Evolutionary conservation across 2,329 filamentous ascomycete species (phyloP).

Genomic region (Colletotrichum orbiculare): DNA sequence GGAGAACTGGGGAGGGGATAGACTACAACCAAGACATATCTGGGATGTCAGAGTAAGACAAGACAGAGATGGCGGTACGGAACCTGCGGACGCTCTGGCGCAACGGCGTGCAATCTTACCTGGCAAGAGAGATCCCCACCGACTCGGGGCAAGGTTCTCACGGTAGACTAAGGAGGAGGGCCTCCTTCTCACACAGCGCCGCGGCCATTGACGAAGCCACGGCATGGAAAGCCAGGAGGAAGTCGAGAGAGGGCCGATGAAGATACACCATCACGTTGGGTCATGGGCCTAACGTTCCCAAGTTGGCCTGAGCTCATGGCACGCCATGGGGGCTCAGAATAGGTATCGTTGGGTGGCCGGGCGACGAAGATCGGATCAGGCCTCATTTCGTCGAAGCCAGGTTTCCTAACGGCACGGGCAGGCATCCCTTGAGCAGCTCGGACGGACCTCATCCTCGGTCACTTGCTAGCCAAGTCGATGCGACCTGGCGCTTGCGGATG

Average conservation of each 20-base stretch:
- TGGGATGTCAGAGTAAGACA: constrained; percentile 33
- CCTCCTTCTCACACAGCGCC: constrained; percentile 11
- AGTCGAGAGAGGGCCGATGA: constrained; percentile 1
- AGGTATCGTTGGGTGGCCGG: constrained; percentile 9
- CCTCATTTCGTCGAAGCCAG: constrained; percentile 7
- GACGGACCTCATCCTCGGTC: constrained; percentile 20
- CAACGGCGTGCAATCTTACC: constrained; percentile 12
- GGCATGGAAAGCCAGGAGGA: constrained; percentile 8
- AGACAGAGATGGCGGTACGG: constrained; percentile 31
- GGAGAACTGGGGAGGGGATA: constrained; percentile 2
- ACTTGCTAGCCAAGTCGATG: background rate
- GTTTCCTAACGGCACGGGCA: background rate
- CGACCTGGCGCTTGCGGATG: constrained; percentile 8
- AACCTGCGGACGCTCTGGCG: constrained; percentile 25
- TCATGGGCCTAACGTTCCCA: constrained; percentile 25
- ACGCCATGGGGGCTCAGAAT: background rate
- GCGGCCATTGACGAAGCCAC: constrained; percentile 15
- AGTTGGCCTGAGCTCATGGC: constrained; percentile 19
- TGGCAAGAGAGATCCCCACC: constrained; percentile 9
- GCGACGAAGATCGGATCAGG: constrained; percentile 34
- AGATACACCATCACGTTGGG: constrained; percentile 10
- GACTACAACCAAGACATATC: constrained; percentile 28
- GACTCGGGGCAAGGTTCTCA: constrained; percentile 5
- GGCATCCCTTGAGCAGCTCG: background rate
- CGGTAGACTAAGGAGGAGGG: constrained; percentile 9